Percentiles rank a stretch among this genome's conserved stretches.
Evolutionary conservation across 306 rosid species (phyloP).

Genomic region (Citrullus mucosospermus): DNA sequence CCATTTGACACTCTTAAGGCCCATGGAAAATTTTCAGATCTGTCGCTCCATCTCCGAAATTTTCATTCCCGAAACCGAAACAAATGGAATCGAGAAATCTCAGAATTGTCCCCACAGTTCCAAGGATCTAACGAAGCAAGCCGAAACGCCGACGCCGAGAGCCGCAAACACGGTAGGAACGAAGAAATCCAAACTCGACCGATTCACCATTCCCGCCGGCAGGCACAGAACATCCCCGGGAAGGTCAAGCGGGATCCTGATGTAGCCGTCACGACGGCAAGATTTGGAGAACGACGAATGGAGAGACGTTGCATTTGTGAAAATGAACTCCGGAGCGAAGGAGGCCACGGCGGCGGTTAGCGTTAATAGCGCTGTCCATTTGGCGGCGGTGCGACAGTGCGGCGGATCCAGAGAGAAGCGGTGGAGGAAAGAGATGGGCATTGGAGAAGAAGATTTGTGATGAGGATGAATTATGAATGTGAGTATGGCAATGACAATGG

Average conservation of each 20-base stretch:
- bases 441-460: neutral
- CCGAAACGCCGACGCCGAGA: constrained; percentile 39
- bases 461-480: neutral
- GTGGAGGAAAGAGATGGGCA: constrained; percentile 24
- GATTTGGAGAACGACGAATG: constrained; percentile 29
- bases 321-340: constrained; percentile 35
- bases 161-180: constrained; percentile 68
- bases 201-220: constrained; percentile 35
- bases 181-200: constrained; percentile 45
- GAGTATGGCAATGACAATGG: neutral
- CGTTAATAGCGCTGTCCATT: constrained; percentile 36
- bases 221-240: constrained; percentile 45
- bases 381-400: constrained; percentile 12
- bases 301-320: constrained; percentile 29
- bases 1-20: too few relatives aligned
- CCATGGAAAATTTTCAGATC: too few relatives aligned
- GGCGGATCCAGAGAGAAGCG: constrained; percentile 9
- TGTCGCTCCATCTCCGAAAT: too few relatives aligned
- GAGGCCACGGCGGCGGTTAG: constrained; percentile 35
- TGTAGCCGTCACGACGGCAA: constrained; percentile 17
- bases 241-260: constrained; percentile 46
- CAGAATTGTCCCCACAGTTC: constrained; percentile 2
- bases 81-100: too few relatives aligned
- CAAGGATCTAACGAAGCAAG: constrained; percentile 38
- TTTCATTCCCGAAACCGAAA: too few relatives aligned